These are phyloP conservation scores for Lanzia echinophila DNA, from an alignment of 2,329 filamentous ascomycete genomes.

Conservation along the genomic window DNA sequence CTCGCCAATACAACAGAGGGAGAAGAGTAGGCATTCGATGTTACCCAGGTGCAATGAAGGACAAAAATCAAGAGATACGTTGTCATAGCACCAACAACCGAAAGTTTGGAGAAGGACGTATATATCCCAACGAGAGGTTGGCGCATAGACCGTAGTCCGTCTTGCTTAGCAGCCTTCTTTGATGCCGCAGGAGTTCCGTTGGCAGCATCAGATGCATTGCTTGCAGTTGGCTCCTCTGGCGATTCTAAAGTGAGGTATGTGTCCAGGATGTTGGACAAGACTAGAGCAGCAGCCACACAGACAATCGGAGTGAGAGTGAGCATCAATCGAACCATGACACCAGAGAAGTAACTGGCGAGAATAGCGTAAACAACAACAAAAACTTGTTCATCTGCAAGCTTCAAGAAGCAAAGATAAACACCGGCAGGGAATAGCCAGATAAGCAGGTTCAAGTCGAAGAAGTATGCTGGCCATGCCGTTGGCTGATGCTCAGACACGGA, in stretches of 20 bases:
- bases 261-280: constrained; percentile 81
- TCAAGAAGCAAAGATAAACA: constrained; percentile 96
- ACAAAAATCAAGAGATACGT: constrained; percentile 90
- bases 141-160: constrained; percentile 61
- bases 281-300: constrained; percentile 87
- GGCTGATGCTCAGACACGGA: constrained; percentile 99
- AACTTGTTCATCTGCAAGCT: constrained; percentile 90
- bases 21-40: constrained; percentile 96
- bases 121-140: constrained; percentile 79
- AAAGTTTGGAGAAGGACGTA: constrained; percentile 67
- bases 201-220: constrained; percentile 35
- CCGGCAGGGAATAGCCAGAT: constrained; percentile 99
- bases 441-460: constrained; percentile 96
- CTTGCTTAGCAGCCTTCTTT: constrained; percentile 48
- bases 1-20: constrained; percentile 95
- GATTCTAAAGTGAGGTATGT: constrained; percentile 66
- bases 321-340: constrained; percentile 99
- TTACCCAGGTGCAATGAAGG: constrained; percentile 98
- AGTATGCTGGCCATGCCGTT: constrained; percentile 97
- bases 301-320: constrained; percentile 93
- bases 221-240: constrained; percentile 45
- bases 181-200: constrained; percentile 23
- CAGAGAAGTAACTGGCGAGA: constrained; percentile 94
- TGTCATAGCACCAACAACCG: constrained; percentile 66
- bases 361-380: constrained; percentile 98